A percentile compares a stretch with the other conserved stretches of the same genome.
Conservation (phyloP, 2,329 filamentous ascomycete species). For the Graphium sp. region DNA sequence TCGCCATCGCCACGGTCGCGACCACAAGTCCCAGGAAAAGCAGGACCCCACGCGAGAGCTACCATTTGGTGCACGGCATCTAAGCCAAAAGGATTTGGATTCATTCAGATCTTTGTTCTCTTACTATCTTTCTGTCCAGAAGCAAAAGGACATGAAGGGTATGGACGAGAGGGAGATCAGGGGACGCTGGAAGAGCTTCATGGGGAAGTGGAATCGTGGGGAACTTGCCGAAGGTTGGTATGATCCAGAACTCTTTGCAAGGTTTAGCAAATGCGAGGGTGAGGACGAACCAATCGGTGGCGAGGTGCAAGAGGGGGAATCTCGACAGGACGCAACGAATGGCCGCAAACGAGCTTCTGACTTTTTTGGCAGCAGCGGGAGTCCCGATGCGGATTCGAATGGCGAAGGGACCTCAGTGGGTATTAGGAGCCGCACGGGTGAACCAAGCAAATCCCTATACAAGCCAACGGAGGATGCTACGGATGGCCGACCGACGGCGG, state of each 20-base stretch:
- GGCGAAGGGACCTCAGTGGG: too few relatives aligned
- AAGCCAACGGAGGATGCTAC: too few relatives aligned
- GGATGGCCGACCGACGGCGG: too few relatives aligned
- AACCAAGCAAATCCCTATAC: too few relatives aligned
- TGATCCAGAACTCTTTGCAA: slow-evolving; percentile 51
- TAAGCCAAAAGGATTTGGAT: slow-evolving; percentile 54
- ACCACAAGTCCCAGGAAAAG: too few relatives aligned
- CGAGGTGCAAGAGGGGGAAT: too few relatives aligned
- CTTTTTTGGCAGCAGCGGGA: too few relatives aligned
- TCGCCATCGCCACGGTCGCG: too few relatives aligned
- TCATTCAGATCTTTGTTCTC: slow-evolving; percentile 58
- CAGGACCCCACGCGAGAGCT: slow-evolving; percentile 17
- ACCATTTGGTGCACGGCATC: slow-evolving; percentile 46
- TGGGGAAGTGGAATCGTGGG: slow-evolving; percentile 79
- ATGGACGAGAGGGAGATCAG: slow-evolving; percentile 60
- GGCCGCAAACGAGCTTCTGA: too few relatives aligned
- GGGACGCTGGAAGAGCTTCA: slow-evolving; percentile 87
- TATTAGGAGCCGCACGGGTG: too few relatives aligned
- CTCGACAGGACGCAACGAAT: too few relatives aligned
- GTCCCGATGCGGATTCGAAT: too few relatives aligned
- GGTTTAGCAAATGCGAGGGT: slow-evolving; percentile 6
- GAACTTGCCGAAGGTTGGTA: slow-evolving; percentile 90
- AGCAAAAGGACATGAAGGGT: slow-evolving; percentile 50
- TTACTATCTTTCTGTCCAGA: slow-evolving; percentile 78
- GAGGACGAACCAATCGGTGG: slow-evolving; percentile 7